phyloP scores from a whole-genome alignment of 768 basidiomycete species.

The Suillus subaureus region DNA sequence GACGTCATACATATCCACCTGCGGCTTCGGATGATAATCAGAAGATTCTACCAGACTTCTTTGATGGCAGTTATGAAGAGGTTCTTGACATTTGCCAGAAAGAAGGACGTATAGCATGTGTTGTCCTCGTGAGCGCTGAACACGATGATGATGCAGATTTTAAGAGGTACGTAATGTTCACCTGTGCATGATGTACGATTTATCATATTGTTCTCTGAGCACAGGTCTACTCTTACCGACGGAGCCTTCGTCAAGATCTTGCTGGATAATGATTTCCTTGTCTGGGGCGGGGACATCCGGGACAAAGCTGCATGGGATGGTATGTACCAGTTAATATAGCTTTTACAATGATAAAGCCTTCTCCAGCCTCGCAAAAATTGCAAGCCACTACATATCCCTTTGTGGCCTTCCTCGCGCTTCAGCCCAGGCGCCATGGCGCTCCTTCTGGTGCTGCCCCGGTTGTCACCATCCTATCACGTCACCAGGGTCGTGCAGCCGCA shows the following conservation, averaged over 20 bases:
- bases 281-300: conserved; percentile 93
- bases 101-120: conserved; percentile 74
- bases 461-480: conserved; percentile 84
- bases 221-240: conserved; percentile 76
- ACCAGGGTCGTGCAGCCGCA: conserved; percentile 73
- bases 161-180: conserved; percentile 58
- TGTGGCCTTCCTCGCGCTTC: conserved; percentile 87
- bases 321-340: conserved; percentile 24
- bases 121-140: conserved; percentile 84
- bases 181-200: neutral
- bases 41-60: conserved; percentile 79
- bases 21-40: conserved; percentile 34
- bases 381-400: conserved; percentile 93
- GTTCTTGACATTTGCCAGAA: conserved; percentile 70
- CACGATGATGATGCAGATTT: conserved; percentile 90
- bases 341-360: conserved; percentile 13
- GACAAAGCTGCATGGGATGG: conserved; percentile 82
- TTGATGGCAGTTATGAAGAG: conserved; percentile 78
- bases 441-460: conserved; percentile 44
- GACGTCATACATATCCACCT: conserved; percentile 28
- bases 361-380: conserved; percentile 64
- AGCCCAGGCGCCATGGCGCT: conserved; percentile 57
- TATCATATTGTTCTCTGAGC: neutral
- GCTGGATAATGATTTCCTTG: conserved; percentile 71
- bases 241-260: conserved; percentile 67